These are phyloP conservation scores for Cercophora scortea DNA, from an alignment of 495 filamentous ascomycete species.

Conservation along the genomic window DNA sequence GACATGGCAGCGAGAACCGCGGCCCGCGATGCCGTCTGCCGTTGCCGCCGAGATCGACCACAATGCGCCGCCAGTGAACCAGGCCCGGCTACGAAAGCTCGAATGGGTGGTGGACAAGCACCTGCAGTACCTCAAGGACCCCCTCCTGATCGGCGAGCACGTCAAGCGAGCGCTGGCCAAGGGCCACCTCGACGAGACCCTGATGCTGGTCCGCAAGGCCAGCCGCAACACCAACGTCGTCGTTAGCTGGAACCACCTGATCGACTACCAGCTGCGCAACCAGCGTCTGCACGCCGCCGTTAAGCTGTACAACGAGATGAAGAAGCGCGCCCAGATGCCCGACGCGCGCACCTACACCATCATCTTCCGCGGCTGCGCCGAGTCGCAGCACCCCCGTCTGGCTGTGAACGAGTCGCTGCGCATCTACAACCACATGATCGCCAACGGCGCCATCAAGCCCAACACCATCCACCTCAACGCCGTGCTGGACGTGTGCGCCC, in stretches of 20 bases:
- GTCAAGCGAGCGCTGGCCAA: slow-evolving; percentile 47
- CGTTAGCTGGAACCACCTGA: slow-evolving; percentile 82
- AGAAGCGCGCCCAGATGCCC: slow-evolving; percentile 72
- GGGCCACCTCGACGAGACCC: slow-evolving; percentile 54
- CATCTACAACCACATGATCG: slow-evolving; percentile 65
- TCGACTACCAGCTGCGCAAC: slow-evolving; percentile 60
- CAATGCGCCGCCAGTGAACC: not conserved
- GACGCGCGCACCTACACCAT: slow-evolving; percentile 73
- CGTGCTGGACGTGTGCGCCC: slow-evolving; percentile 68
- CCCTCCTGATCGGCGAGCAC: slow-evolving; percentile 54
- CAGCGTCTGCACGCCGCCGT: slow-evolving; percentile 53
- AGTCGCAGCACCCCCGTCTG: slow-evolving; percentile 39
- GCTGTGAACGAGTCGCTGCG: slow-evolving; percentile 54
- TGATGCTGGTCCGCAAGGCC: slow-evolving; percentile 56
- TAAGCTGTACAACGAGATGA: slow-evolving; percentile 94
- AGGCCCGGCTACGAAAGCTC: slow-evolving; percentile 1
- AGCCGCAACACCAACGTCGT: slow-evolving; percentile 51
- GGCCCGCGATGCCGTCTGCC: no score
- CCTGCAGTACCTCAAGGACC: slow-evolving; percentile 58
- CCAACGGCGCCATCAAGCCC: slow-evolving; percentile 50
- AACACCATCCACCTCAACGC: slow-evolving; percentile 80
- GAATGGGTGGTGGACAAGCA: slow-evolving; percentile 40
- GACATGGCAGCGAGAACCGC: no score
- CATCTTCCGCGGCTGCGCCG: slow-evolving; percentile 66
- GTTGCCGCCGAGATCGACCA: not conserved